phyloP scores from a whole-genome alignment of 1,284 basidiomycete genomes.

The Chalciporus sp. region DNA sequence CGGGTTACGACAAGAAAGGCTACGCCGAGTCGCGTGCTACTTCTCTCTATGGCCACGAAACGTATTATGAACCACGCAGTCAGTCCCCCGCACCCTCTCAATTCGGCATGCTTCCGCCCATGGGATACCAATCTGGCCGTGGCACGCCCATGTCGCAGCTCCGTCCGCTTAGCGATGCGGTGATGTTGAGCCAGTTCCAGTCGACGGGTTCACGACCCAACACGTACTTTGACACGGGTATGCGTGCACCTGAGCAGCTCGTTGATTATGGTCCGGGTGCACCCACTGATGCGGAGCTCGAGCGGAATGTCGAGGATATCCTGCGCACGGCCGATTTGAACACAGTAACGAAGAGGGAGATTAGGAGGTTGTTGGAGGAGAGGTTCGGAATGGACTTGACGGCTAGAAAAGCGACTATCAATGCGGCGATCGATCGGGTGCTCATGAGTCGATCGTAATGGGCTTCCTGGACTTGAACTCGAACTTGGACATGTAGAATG shows the following conservation, averaged over 20 bases:
- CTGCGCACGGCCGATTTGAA: slow-evolving; percentile 82
- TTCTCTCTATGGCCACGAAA: slow-evolving; percentile 82
- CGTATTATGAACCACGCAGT: slow-evolving; percentile 69
- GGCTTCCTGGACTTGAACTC: too few species aligned
- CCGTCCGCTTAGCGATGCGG: slow-evolving; percentile 42
- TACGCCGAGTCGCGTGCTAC: slow-evolving; percentile 74
- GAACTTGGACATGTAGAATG: slow-evolving; percentile 11
- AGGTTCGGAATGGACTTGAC: slow-evolving; percentile 75
- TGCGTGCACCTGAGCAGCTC: slow-evolving; percentile 53
- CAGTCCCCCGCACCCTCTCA: slow-evolving; percentile 73
- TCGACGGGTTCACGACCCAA: slow-evolving; percentile 66
- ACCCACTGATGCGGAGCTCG: slow-evolving; percentile 72
- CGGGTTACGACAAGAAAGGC: slow-evolving; percentile 66
- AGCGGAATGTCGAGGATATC: slow-evolving; percentile 70
- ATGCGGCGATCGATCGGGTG: slow-evolving; percentile 68
- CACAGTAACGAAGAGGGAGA: slow-evolving; percentile 86
- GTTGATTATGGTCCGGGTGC: slow-evolving; percentile 45
- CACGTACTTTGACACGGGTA: slow-evolving; percentile 69
- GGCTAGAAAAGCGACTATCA: slow-evolving; percentile 66
- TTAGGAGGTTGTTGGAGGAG: slow-evolving; percentile 80
- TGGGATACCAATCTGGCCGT: slow-evolving; percentile 76
- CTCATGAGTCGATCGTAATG: slow-evolving; percentile 40
- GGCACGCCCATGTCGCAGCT: slow-evolving; percentile 60
- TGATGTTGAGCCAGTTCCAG: slow-evolving; percentile 54
- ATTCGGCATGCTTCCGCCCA: slow-evolving; percentile 55